Base-by-base conservation (phyloP, 331 rosid species). In the Cydonia oblonga region DNA sequence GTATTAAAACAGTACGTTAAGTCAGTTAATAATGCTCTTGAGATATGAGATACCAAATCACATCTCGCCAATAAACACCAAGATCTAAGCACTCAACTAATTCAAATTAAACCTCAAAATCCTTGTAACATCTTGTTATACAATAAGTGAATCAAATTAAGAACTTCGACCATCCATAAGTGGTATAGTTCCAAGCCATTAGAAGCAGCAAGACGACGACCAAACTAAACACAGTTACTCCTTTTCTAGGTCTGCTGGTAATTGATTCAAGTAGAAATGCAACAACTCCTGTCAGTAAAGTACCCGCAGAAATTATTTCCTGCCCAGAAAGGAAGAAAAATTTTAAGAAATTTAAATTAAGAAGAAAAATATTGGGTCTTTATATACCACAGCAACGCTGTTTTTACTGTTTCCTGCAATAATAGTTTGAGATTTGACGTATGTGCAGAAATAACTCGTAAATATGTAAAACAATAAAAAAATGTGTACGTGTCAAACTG, bases 231-330 rank as follows among this genome's bases (percentile, higher is more conserved):
- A 16, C 4, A 40, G 46, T 40, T 10, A 40, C 46, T 11, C 46
- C 46, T 40, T 40, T 38, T 40, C 46, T 40, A 40, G 46, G 46
- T 40, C 7, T 29, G 11, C 62, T n/a, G 46, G 25, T 18, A n/a
- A 51, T 69, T 24, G 42, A 53, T 42, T 70, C 52, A 32, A 14
- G 35, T 33, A 81, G 42, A 82, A 32, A 71, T 8, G 80, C 76
- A 4, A 86, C 20, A 72, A 60, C 49, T 40, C 75, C 82, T 9
- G 33, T 33, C 40, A 72, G 24, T 81, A 81, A 84, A 23, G 24
- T 20, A 35, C 77, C 83, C 35, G 64, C 24, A 7, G 62, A 46
- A 71, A 74, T 7, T 23, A 26, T 53, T 11, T 70, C 82, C 88
- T 87, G 67, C 76, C 66, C 59, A 13, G 3, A 42, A 57, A n/a